A percentile compares a stretch with the other conserved stretches of the same genome.
Evolutionary conservation across 2,329 filamentous ascomycete species (phyloP).

Genomic region (Pseudocercospora fuligena): DNA sequence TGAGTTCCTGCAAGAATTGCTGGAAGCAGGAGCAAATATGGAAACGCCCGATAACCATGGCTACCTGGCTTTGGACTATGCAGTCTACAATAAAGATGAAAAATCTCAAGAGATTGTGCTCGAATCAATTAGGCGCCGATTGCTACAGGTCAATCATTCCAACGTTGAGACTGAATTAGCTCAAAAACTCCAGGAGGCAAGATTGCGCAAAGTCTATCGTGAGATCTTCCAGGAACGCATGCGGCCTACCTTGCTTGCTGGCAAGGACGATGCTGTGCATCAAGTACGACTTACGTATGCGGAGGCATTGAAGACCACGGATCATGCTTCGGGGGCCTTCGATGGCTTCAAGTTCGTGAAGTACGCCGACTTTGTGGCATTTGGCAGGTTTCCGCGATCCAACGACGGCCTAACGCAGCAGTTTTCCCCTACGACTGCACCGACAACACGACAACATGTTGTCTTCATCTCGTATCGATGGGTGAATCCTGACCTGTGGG

Average conservation of each 20-base stretch:
- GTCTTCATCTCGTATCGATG: constrained; percentile 18
- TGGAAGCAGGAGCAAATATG: constrained; percentile 43
- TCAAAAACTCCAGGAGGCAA: constrained; percentile 1
- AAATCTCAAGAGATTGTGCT: constrained; percentile 24
- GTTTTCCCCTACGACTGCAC: background rate
- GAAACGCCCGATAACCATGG: constrained; percentile 42
- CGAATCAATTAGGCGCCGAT: background rate
- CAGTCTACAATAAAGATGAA: constrained; percentile 39
- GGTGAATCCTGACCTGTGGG: constrained; percentile 5
- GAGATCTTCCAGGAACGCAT: constrained; percentile 13
- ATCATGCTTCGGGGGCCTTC: background rate
- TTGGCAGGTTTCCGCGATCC: constrained; percentile 8
- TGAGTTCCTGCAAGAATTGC: constrained; percentile 41
- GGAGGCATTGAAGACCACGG: background rate
- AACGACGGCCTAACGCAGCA: constrained; percentile 13
- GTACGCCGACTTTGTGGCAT: constrained; percentile 5
- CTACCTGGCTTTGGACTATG: constrained; percentile 47
- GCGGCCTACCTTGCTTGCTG: constrained; percentile 8
- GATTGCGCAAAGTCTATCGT: constrained; percentile 11
- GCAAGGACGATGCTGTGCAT: background rate
- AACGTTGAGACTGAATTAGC: background rate
- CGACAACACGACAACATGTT: background rate
- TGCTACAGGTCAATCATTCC: background rate
- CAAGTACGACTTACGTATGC: constrained; percentile 2
- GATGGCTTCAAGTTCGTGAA: constrained; percentile 9